Conservation (phyloP, 768 basidiomycete species). For the Leucocoprinus birnbaumii region DNA sequence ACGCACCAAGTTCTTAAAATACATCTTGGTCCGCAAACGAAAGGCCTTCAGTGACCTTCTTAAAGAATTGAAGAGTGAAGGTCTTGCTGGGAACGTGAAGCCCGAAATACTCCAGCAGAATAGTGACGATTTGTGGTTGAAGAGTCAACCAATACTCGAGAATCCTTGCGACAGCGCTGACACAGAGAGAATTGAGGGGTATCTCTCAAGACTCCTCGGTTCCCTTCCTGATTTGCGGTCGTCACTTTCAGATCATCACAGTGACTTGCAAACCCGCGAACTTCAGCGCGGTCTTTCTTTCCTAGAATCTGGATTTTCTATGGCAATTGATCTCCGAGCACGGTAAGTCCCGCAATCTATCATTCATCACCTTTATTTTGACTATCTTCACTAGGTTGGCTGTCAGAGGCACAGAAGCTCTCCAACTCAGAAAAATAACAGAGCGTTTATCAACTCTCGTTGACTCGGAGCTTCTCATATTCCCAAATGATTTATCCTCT, state of each 20-base stretch:
- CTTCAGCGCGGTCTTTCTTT: slow-evolving; percentile 75
- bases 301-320: slow-evolving; percentile 74
- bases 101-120: slow-evolving; percentile 63
- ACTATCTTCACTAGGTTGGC: slow-evolving; percentile 16
- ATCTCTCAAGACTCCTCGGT: slow-evolving; percentile 62
- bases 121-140: slow-evolving; percentile 55
- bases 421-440: background rate
- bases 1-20: slow-evolving; percentile 65
- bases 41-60: slow-evolving; percentile 90
- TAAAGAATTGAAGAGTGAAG: slow-evolving; percentile 81
- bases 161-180: slow-evolving; percentile 17
- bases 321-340: slow-evolving; percentile 60
- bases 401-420: background rate
- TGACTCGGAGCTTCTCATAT: slow-evolving; percentile 17
- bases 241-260: slow-evolving; percentile 66
- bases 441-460: slow-evolving; percentile 10
- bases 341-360: slow-evolving; percentile 46
- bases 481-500: slow-evolving; percentile 14
- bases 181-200: slow-evolving; percentile 49
- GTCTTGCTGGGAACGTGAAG: slow-evolving; percentile 70
- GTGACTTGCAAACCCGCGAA: slow-evolving; percentile 85
- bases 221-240: slow-evolving; percentile 65
- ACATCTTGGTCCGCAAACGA: slow-evolving; percentile 76
- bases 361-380: slow-evolving; percentile 3
- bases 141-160: slow-evolving; percentile 53